Percentiles rank a stretch among this genome's conserved stretches.
Conservation (phyloP, 2,329 filamentous ascomycete species). For the Fusarium subglutinans region DNA sequence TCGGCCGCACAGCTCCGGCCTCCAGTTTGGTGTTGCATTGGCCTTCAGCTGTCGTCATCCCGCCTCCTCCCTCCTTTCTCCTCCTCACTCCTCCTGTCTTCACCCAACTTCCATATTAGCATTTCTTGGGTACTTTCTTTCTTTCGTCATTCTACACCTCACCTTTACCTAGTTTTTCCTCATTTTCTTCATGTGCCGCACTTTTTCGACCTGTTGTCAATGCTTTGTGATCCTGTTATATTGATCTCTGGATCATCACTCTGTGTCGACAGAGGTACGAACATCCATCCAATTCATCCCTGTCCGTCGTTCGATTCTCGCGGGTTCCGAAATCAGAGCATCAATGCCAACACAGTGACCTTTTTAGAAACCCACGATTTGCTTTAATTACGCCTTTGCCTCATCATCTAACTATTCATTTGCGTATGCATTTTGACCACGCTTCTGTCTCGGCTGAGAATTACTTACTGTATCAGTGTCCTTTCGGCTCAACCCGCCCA, state of each 20-base stretch:
- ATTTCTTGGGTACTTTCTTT: neutral
- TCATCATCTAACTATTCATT: neutral
- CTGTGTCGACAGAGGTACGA: constrained; percentile 5
- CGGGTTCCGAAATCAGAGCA: constrained; percentile 12
- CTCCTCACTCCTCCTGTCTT: neutral
- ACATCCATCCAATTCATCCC: constrained; percentile 23
- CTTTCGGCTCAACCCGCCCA: neutral
- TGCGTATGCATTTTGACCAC: neutral
- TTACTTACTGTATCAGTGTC: constrained; percentile 10
- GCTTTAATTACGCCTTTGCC: neutral
- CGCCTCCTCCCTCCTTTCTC: constrained; percentile 15
- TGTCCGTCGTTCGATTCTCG: constrained; percentile 38
- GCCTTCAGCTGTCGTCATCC: constrained; percentile 19
- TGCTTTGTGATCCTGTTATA: constrained; percentile 7
- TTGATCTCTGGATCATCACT: constrained; percentile 3
- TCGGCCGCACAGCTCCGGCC: neutral
- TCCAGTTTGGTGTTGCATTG: constrained; percentile 17
- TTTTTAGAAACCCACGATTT: constrained; percentile 4
- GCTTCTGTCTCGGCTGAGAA: neutral
- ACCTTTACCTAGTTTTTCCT: neutral
- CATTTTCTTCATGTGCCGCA: neutral
- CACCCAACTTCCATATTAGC: neutral
- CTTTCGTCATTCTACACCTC: constrained; percentile 10
- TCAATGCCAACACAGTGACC: constrained; percentile 12
- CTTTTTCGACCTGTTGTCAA: neutral